Evolutionary conservation across 1,139 yeast species (phyloP).

Genomic region (Suhomyces wounanorum): DNA sequence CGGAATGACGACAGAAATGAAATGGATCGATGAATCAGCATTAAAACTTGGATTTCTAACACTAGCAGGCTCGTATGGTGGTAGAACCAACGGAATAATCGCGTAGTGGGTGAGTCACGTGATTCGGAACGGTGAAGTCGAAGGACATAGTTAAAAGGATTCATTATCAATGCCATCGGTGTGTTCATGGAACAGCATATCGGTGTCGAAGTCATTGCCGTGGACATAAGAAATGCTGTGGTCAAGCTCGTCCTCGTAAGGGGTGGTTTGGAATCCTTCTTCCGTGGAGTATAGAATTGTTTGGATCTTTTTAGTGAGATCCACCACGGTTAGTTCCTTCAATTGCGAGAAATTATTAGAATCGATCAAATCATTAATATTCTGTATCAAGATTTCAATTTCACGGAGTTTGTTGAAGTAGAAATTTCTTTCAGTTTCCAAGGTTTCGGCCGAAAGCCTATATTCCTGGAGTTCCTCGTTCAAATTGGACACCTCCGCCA

Average conservation of each 20-base stretch:
- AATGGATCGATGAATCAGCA: not conserved
- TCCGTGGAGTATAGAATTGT: slow-evolving; percentile 78
- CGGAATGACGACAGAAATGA: not conserved
- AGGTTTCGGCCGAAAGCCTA: slow-evolving; percentile 54
- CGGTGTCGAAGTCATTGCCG: slow-evolving; percentile 8
- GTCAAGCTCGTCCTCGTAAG: slow-evolving; percentile 11
- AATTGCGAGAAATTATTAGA: slow-evolving; percentile 31
- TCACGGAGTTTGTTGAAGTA: slow-evolving; percentile 88
- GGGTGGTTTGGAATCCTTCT: slow-evolving; percentile 62
- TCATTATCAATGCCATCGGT: slow-evolving; percentile 12
- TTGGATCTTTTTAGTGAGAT: slow-evolving; percentile 64
- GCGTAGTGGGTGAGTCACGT: not conserved
- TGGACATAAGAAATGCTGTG: slow-evolving; percentile 2
- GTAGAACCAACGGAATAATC: not conserved
- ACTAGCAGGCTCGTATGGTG: not conserved
- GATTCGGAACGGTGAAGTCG: not conserved
- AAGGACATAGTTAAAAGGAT: slow-evolving; percentile 11
- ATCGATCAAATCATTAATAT: slow-evolving; percentile 51
- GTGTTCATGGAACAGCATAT: slow-evolving; percentile 7
- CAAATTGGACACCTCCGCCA: slow-evolving; percentile 38
- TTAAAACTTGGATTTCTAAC: not conserved
- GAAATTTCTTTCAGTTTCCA: slow-evolving; percentile 82
- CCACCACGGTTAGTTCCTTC: slow-evolving; percentile 31
- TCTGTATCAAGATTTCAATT: slow-evolving; percentile 78
- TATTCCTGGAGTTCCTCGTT: slow-evolving; percentile 55